Base-by-base conservation (phyloP, 345 rosid species). In the Lepidium sativum region DNA sequence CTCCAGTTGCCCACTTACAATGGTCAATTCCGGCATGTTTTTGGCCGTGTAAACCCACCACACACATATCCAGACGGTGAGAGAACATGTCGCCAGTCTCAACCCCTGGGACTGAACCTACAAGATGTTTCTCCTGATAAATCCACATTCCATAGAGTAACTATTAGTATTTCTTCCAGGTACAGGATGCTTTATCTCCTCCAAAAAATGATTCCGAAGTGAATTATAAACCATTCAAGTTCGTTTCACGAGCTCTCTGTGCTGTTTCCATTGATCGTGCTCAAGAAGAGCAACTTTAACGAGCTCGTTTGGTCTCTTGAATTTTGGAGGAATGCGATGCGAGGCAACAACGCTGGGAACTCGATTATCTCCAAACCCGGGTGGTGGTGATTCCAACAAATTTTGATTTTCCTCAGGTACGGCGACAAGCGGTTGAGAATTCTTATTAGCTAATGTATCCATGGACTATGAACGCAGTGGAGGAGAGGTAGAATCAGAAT, bases 11-110 rank as follows among this genome's bases (percentile, higher is more conserved):
- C 69, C 95, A 87, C 65, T 72, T 53, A 85, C 21, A 45, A 29
- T 77, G 84, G n/a, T 89, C 98, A 32, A 89, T 92, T 12, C 97
- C 98, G 0, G 96, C 97, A 64, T 92, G 98, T 2, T 71, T 42
- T 47, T 81, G 91, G 4, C 86, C 87, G 37, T 92, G 98, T 6
- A 89, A 63, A 0, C 98, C 97, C 8, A 89, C 70, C 37, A 87
- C 82, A 23, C 86, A 78, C 57, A 92, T 33, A 49, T 92, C 96
- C 82, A 84, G 79, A 11, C 91, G 63, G 57, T 82, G 87, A 7
- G 83, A 75, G 81, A 89, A 92, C 12, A 81, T 8, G 32, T 92
- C 98, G 3, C 98, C 97, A 8, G 88, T 69, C 52, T 80, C 70
- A 8, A 88, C 67, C 0, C 98, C 97, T 0, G 97, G 84, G 7